Evolutionary conservation across 2,329 filamentous ascomycete species (phyloP).

Genomic region (Monilinia fructigena): DNA sequence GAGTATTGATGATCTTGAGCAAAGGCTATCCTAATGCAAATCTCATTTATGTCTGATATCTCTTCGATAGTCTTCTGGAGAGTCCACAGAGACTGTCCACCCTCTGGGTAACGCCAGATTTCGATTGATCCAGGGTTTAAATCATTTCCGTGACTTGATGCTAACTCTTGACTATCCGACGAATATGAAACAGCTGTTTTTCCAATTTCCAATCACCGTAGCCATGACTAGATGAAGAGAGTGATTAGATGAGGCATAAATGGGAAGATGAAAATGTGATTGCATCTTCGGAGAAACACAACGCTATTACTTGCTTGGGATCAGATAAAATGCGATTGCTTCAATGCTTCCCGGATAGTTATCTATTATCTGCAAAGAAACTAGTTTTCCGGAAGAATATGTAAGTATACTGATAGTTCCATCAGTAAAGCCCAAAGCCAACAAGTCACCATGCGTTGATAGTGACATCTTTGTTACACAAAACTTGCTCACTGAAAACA

Average conservation of each 20-base stretch:
- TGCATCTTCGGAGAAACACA: neutral
- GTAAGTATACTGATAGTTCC: neutral
- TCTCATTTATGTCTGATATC: neutral
- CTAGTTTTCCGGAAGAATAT: too few relatives aligned
- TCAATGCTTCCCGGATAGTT: neutral
- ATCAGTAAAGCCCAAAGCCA: neutral
- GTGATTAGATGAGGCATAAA: neutral
- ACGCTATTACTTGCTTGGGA: neutral
- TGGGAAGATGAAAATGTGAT: neutral
- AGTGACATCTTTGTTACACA: too few relatives aligned
- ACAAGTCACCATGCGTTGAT: neutral
- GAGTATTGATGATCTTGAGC: neutral
- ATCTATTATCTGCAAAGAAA: neutral
- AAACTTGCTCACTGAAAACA: neutral
- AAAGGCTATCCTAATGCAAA: neutral
- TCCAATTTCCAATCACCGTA: too few relatives aligned
- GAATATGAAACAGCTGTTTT: neutral
- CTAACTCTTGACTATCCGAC: neutral
- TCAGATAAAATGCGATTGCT: neutral
- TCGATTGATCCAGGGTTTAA: neutral
- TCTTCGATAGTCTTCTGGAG: neutral
- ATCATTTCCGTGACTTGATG: neutral
- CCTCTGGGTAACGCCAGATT: neutral
- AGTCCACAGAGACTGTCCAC: neutral
- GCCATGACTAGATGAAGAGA: too few relatives aligned